Percentiles rank a stretch among this genome's conserved stretches.
Conservation (phyloP, 805 yeast genomes). For the Candida pseudoglaebosa region DNA sequence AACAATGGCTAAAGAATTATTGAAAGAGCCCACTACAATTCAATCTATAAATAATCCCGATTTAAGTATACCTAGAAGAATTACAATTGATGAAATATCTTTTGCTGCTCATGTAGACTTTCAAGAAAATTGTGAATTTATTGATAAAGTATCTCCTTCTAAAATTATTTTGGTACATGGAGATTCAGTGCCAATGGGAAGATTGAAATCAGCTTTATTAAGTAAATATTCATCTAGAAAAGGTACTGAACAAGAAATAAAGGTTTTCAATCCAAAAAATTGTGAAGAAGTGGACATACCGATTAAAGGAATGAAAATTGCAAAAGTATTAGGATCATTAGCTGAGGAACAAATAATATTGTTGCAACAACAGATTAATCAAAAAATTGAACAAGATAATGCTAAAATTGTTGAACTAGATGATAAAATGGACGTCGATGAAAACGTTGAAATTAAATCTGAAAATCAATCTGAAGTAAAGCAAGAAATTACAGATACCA, state of each 20-base stretch:
- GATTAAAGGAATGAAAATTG: constrained; percentile 80
- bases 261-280: constrained; percentile 87
- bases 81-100: constrained; percentile 87
- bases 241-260: constrained; percentile 85
- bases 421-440: constrained; percentile 12
- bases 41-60: constrained; percentile 83
- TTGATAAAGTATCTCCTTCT: constrained; percentile 80
- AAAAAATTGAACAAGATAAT: constrained; percentile 45
- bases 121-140: constrained; percentile 87
- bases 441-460: constrained; percentile 23
- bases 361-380: constrained; percentile 52
- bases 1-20: constrained; percentile 87
- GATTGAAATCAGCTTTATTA: constrained; percentile 85
- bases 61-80: constrained; percentile 76
- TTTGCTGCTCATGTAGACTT: constrained; percentile 99
- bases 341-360: constrained; percentile 40
- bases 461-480: constrained; percentile 58
- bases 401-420: constrained; percentile 32
- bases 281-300: constrained; percentile 74
- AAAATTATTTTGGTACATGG: constrained; percentile 94
- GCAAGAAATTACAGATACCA: constrained; percentile 21
- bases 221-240: constrained; percentile 79
- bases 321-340: constrained; percentile 59
- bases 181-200: constrained; percentile 97
- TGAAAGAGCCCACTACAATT: constrained; percentile 87